phyloP scores from a whole-genome alignment of 257 asterid species.

The Lycium ferocissimum region DNA sequence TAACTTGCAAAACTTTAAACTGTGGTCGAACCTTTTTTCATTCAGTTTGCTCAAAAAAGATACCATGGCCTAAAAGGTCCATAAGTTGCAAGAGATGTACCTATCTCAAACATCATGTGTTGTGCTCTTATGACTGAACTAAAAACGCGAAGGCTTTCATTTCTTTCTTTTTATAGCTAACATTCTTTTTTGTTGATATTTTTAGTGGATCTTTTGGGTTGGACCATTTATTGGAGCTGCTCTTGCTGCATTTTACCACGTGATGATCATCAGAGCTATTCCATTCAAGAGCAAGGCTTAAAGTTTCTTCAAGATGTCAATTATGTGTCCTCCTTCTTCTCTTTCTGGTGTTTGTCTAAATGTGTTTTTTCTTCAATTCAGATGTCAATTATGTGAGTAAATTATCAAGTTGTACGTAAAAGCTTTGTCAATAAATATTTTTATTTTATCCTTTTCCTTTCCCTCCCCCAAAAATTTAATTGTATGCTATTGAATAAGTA shows the following conservation, averaged over 20 bases:
- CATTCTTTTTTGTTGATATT: background rate
- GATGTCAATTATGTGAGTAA: slow-evolving; percentile 26
- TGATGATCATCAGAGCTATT: slow-evolving; percentile 64
- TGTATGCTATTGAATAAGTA: no score
- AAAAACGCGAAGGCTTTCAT: background rate
- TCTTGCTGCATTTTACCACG: slow-evolving; percentile 66
- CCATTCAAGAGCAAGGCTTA: slow-evolving; percentile 63
- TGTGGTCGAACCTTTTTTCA: no score
- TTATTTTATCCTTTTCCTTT: background rate
- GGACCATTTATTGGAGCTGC: slow-evolving; percentile 76
- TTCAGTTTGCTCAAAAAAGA: no score
- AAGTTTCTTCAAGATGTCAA: background rate
- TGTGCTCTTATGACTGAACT: background rate
- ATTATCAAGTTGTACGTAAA: slow-evolving; percentile 27
- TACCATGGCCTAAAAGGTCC: no score
- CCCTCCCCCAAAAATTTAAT: background rate
- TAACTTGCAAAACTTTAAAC: no score
- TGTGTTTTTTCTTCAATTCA: background rate
- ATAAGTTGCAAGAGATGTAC: background rate
- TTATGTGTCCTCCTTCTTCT: background rate
- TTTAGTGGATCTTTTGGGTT: slow-evolving; percentile 71
- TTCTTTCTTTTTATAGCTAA: background rate
- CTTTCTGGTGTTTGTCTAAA: background rate
- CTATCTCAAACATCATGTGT: background rate
- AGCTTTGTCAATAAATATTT: background rate